Conservation (phyloP, 345 rosid genomes). For the Brassica cretica region DNA sequence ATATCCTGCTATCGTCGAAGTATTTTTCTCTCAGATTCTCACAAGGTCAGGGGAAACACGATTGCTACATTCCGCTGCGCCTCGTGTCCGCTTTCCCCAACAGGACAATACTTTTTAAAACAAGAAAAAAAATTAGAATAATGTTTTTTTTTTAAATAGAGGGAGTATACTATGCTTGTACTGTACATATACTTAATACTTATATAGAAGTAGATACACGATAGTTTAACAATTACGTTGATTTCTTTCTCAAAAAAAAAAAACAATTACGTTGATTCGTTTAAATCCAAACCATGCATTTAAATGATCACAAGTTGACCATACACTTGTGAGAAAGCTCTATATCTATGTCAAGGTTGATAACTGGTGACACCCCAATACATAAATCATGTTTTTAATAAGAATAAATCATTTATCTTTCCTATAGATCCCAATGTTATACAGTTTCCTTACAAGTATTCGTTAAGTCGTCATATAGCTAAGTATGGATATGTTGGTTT, state of each 20-base stretch:
- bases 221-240: not conserved
- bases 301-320: slow-evolving; percentile 3
- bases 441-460: not conserved
- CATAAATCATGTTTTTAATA: not conserved
- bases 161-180: too few relatives aligned
- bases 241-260: too few relatives aligned
- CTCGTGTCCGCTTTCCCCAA: too few relatives aligned
- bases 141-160: too few relatives aligned
- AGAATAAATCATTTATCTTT: not conserved
- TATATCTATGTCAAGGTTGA: slow-evolving; percentile 17
- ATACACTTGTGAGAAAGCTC: slow-evolving; percentile 1
- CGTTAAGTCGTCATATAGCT: not conserved
- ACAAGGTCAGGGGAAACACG: too few relatives aligned
- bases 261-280: not conserved
- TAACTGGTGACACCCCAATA: slow-evolving; percentile 9
- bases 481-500: not conserved
- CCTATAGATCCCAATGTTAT: not conserved
- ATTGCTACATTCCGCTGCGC: too few relatives aligned
- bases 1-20: too few relatives aligned
- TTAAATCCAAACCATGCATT: not conserved
- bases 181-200: too few relatives aligned
- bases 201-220: not conserved
- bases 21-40: too few relatives aligned
- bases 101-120: too few relatives aligned
- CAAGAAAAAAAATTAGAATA: too few relatives aligned